phyloP scores from a whole-genome alignment of 768 basidiomycete species.

The Hygrophoropsis aurantiaca region DNA sequence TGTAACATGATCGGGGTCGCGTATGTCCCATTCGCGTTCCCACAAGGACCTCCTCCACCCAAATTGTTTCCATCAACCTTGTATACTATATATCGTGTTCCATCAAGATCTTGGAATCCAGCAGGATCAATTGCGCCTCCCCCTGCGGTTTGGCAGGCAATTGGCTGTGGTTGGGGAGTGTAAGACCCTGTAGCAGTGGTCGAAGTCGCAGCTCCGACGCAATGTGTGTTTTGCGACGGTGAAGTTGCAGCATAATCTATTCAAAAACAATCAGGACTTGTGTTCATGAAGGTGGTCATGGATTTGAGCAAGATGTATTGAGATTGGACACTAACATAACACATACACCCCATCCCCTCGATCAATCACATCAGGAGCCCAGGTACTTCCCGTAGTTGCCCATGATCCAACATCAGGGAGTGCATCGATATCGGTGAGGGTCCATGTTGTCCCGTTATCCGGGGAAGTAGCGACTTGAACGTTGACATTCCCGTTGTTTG shows the following conservation, averaged over 20 bases:
- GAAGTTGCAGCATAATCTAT: conserved; percentile 14
- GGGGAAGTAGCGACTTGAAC: conserved; percentile 21
- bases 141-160: conserved; percentile 20
- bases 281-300: no score
- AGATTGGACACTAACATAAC: conserved; percentile 14
- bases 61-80: conserved; percentile 32
- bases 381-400: conserved; percentile 14
- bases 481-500: conserved; percentile 16
- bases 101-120: conserved; percentile 22
- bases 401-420: conserved; percentile 21
- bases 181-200: conserved; percentile 22
- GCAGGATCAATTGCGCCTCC: conserved; percentile 30
- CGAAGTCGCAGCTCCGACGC: conserved; percentile 27
- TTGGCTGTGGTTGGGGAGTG: conserved; percentile 17
- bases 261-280: no score
- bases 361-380: conserved; percentile 22
- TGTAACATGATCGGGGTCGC: conserved; percentile 29
- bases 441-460: conserved; percentile 18
- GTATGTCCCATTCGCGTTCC: conserved; percentile 18
- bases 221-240: conserved; percentile 16
- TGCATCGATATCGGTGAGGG: conserved; percentile 13
- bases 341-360: conserved; percentile 12
- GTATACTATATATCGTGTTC: conserved; percentile 24
- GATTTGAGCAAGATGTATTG: no score
- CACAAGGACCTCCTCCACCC: conserved; percentile 27